Conservation (phyloP, 805 yeast genomes). For the Metschnikowia sp. region DNA sequence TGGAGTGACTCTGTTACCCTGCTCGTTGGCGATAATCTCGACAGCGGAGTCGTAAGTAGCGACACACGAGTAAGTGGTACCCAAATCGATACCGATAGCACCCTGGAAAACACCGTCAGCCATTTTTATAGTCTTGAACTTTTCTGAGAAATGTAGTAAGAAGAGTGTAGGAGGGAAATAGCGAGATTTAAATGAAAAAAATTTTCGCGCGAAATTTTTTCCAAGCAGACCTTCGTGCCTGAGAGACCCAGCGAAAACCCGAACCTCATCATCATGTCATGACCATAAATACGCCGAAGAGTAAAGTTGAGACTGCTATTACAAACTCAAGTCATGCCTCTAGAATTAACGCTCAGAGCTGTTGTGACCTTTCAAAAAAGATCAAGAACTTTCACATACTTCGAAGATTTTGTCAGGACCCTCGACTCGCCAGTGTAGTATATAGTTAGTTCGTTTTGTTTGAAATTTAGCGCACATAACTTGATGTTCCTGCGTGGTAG, state of each 20-base stretch:
- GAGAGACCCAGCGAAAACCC: slow-evolving; percentile 4
- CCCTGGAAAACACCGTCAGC: slow-evolving; percentile 33
- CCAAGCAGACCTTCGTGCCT: slow-evolving; percentile 10
- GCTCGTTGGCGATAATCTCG: slow-evolving; percentile 50
- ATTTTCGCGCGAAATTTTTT: slow-evolving; percentile 18
- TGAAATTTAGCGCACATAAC: too few relatives aligned
- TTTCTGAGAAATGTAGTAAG: slow-evolving; percentile 13
- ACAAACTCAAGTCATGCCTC: too few relatives aligned
- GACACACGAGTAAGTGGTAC: slow-evolving; percentile 51
- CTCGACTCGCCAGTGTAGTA: too few relatives aligned
- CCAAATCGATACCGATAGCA: slow-evolving; percentile 52
- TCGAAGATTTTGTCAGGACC: too few relatives aligned
- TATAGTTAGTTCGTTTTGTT: too few relatives aligned
- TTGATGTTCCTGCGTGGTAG: not conserved
- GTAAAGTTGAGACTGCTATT: slow-evolving; percentile 3
- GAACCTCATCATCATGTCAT: slow-evolving; percentile 4
- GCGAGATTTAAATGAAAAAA: slow-evolving; percentile 17
- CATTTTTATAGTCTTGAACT: slow-evolving; percentile 18
- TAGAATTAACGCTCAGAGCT: too few relatives aligned
- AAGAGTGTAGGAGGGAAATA: slow-evolving; percentile 13
- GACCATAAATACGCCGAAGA: slow-evolving; percentile 10
- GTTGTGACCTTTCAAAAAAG: too few relatives aligned
- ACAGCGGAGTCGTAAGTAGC: slow-evolving; percentile 49
- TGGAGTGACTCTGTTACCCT: slow-evolving; percentile 52
- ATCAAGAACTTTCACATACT: too few relatives aligned